These are phyloP conservation scores for Yamadazyma takamatsuzukensis DNA, from an alignment of 805 yeast species.

Conservation along the genomic window DNA sequence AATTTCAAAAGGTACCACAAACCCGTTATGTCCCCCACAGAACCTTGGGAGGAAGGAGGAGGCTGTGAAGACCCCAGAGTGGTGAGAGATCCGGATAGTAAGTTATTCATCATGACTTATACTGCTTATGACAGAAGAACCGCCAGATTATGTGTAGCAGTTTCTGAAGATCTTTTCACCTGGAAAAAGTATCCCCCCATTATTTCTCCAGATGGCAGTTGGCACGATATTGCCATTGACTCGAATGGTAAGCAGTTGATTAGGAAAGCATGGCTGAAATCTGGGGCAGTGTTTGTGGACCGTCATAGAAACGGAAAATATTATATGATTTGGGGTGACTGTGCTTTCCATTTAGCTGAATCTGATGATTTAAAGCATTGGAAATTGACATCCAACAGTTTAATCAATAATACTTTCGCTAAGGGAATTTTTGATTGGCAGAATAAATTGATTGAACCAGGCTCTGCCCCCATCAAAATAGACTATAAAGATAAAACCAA, in stretches of 20 bases:
- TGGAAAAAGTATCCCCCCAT: slow-evolving; percentile 39
- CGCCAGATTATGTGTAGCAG: slow-evolving; percentile 41
- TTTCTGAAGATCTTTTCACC: slow-evolving; percentile 29
- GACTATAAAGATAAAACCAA: slow-evolving; percentile 15
- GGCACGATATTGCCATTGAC: slow-evolving; percentile 31
- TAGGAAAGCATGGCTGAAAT: slow-evolving; percentile 37
- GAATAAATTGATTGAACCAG: slow-evolving; percentile 36
- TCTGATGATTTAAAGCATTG: slow-evolving; percentile 34
- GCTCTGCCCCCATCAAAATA: slow-evolving; percentile 40
- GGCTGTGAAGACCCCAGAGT: slow-evolving; percentile 44
- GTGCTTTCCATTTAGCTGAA: slow-evolving; percentile 33
- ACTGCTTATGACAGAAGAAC: slow-evolving; percentile 33
- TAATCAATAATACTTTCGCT: slow-evolving; percentile 21
- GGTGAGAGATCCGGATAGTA: slow-evolving; percentile 32
- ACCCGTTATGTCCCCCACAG: slow-evolving; percentile 35
- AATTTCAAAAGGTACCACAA: slow-evolving; percentile 24
- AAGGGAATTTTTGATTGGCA: slow-evolving; percentile 28
- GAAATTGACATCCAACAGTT: slow-evolving; percentile 19
- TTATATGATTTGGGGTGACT: slow-evolving; percentile 45
- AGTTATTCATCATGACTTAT: slow-evolving; percentile 36
- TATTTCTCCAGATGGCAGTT: slow-evolving; percentile 18
- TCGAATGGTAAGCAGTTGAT: slow-evolving; percentile 22
- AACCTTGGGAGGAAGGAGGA: slow-evolving; percentile 37
- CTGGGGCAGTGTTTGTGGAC: slow-evolving; percentile 38
- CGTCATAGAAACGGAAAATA: slow-evolving; percentile 28